Evolutionary conservation across 257 asterid genomes (phyloP), one percentile per base, ranked within the genome.

Genomic region (Jacaranda mimosifolia): DNA sequence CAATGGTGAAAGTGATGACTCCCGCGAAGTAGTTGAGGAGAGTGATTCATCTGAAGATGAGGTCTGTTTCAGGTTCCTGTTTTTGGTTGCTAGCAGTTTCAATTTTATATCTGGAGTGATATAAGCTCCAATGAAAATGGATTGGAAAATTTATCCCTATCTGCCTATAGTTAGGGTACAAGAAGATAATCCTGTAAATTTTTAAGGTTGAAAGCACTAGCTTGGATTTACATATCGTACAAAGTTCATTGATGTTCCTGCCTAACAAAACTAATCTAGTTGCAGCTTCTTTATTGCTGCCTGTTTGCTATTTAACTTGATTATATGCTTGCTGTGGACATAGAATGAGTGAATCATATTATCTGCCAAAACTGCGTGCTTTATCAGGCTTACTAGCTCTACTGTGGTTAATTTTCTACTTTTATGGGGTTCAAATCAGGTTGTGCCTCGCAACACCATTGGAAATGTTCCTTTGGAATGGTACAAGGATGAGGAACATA

Each of bases 401-500:
- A 66, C 45, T 46, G 8, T 19, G 42, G 60, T 76, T 77, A 49
- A 58, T 65, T 48, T 79, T 58, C 74, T 82, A 26, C 13, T 72
- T 3, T 68, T 74, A 18, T 63, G 68, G 68, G 42, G 10, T 26
- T 26, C 56, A 82, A 74, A 68, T 65, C 81, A 95, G 99, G 97
- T 91, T 81, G 87, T 87, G 66, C 97, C 99, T 72, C 97, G 92
- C 70, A 96, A 96, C 84, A 96, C 99, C 3, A 53, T 93, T 75
- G 99, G 99, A 63, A 75, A 88, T 84, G 97, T 96, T 76, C 99
- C 99, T 32, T 81, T 93, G 80, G 80, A 65, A 66, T 96, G 97
- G 97, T 96, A 96, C 87, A 79, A 85, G 80, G 97, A 96, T 59
- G 99, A 96, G 89, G 99, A 85, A 84, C 99, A 96, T 79, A 88